phyloP scores from a whole-genome alignment of 192 early-diverging fungal genomes.

The Kappamyces sp. region DNA sequence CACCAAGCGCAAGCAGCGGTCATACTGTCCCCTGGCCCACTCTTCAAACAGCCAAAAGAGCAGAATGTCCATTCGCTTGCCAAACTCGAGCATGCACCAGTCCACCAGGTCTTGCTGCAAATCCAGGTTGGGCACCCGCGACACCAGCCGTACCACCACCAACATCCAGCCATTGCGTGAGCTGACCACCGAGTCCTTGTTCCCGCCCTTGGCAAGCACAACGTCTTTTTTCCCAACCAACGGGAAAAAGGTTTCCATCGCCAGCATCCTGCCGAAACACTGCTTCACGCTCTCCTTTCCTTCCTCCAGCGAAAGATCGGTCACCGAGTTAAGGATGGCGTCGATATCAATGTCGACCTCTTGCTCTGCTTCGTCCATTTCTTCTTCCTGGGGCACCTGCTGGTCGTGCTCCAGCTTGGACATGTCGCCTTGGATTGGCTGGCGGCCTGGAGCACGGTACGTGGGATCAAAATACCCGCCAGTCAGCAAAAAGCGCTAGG shows the following conservation, averaged over 20 bases:
- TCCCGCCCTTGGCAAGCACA: neutral
- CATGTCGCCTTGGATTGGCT: no score
- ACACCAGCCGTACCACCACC: constrained; percentile 29
- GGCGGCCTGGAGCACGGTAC: no score
- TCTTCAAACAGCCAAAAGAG: constrained; percentile 8
- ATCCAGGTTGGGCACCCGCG: constrained; percentile 7
- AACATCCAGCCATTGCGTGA: constrained; percentile 43
- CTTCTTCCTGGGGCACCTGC: neutral
- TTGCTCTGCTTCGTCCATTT: constrained; percentile 9
- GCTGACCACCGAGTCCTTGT: constrained; percentile 13
- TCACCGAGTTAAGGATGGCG: neutral
- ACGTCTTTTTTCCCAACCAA: neutral
- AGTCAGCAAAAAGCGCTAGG: no score
- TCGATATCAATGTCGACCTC: constrained; percentile 13
- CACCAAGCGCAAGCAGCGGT: constrained; percentile 24
- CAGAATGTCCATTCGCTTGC: constrained; percentile 39
- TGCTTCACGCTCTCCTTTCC: constrained; percentile 16
- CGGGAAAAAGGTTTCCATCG: constrained; percentile 17
- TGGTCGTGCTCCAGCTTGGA: no score
- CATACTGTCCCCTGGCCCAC: constrained; percentile 24
- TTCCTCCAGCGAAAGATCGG: neutral
- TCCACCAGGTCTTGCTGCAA: constrained; percentile 39
- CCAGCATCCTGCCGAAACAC: constrained; percentile 15
- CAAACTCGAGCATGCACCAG: constrained; percentile 58
- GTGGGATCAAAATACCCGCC: no score